Evolutionary conservation across 257 asterid genomes (phyloP), one percentile per base, ranked within the genome.

Genomic region (Cinchona pubescens): DNA sequence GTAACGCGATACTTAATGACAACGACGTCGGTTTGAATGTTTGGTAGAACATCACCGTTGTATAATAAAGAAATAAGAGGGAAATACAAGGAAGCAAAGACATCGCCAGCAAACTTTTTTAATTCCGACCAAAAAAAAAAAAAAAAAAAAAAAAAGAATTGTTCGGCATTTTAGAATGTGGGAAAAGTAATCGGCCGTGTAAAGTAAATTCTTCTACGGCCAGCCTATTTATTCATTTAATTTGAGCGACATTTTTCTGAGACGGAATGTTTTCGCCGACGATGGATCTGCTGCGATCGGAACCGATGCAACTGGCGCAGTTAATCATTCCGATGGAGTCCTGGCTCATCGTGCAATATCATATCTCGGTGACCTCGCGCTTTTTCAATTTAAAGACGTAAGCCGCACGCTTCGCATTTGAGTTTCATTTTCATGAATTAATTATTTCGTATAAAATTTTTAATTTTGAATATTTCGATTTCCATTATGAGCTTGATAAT

Each of bases 201-300:
- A 59, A 71, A 67, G 58, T 53, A 59, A 71, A 67, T 61, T 71
- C n/a, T 27, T 58, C 72, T n/a, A n/a, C n/a, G n/a, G n/a, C n/a
- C n/a, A n/a, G n/a, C n/a, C n/a, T n/a, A 40, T 32, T 60, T 63
- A 42, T 29, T 62, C 46, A 12, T 12, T 30, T 72, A 0, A 11
- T 3, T 63, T 66, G 11, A 4, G 3, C 48, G 23, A 9, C 43
- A 56, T 51, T 65, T 37, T 43, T 64, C 25, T 18, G 16, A 16
- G 23, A n/a, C 23, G 63, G 62, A 68, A 64, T 67, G 59, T 42
- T 45, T 76, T 40, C 63, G 82, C 13, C 81, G 76, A 43, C 83
- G 72, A 89, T 87, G 94, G 94, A 89, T 87, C 83, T 89, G 80
- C 83, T 89, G 73, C 84, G 94, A 30, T 89, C 92, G 70, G 94